Conservation (phyloP, 108 stramenopile genomes). For the Cylindrotheca fusiformis region DNA sequence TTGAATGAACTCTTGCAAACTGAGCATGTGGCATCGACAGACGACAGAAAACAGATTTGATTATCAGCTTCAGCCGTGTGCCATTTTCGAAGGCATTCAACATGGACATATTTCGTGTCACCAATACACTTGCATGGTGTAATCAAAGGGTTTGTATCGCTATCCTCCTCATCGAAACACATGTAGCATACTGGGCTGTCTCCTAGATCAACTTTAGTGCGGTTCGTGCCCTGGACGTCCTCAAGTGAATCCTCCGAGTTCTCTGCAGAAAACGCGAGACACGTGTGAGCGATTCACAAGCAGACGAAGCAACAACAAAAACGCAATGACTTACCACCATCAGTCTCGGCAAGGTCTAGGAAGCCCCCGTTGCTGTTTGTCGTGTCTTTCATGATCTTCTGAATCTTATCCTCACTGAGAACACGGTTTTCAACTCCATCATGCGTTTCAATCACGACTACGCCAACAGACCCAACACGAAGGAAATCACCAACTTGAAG, state of each 20-base stretch:
- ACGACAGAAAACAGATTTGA: slow-evolving; percentile 93
- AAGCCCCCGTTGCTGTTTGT: slow-evolving; percentile 71
- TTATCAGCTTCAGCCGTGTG: slow-evolving; percentile 90
- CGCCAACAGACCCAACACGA: slow-evolving; percentile 92
- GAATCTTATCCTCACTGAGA: slow-evolving; percentile 82
- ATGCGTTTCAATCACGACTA: slow-evolving; percentile 95
- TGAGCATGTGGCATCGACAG: slow-evolving; percentile 93
- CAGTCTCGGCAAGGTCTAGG: slow-evolving; percentile 80
- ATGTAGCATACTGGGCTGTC: slow-evolving; percentile 94
- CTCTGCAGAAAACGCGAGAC: slow-evolving; percentile 41
- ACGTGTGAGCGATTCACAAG: slow-evolving; percentile 2
- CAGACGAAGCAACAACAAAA: background rate
- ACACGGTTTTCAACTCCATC: slow-evolving; percentile 79
- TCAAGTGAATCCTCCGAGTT: slow-evolving; percentile 83
- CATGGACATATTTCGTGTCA: slow-evolving; percentile 86
- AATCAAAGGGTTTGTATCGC: slow-evolving; percentile 77
- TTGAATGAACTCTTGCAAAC: slow-evolving; percentile 97
- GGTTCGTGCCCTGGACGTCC: slow-evolving; percentile 18
- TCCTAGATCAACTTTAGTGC: slow-evolving; percentile 20
- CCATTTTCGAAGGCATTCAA: slow-evolving; percentile 88
- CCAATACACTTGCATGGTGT: slow-evolving; percentile 88
- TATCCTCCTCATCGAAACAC: slow-evolving; percentile 95
- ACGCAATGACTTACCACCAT: slow-evolving; percentile 69
- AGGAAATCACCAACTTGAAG: slow-evolving; percentile 91
- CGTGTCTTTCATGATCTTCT: slow-evolving; percentile 91